Evolutionary conservation across 768 basidiomycete genomes (phyloP), one percentile per base, ranked within the genome.

Genomic region (Tylopilus subfusipes): DNA sequence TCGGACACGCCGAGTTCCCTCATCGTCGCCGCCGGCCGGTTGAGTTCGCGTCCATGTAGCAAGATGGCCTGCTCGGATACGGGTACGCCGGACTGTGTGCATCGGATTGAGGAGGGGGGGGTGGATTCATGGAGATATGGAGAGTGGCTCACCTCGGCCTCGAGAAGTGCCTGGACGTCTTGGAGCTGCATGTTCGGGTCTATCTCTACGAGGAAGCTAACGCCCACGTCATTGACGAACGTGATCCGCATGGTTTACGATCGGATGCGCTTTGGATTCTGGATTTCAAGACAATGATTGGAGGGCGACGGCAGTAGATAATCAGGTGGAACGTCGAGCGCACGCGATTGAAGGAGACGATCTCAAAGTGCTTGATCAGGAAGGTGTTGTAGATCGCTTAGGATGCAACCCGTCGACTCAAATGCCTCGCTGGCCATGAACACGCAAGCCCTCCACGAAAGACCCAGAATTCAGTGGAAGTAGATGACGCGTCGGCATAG

Each of bases 111-210:
- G 30, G 9, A 31, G 42, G 36, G 29, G 34, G 30, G 9, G 33
- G 42, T 33, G 29, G 34, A n/a, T 22, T 9, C 27, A 42, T 12
- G 45, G 34, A n/a, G 29, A 46, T 42, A 27, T 11, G 22, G 22
- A 18, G 19, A 30, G 48, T 40, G n/a, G 68, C 85, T 69, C 68
- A 93, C 96, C 83, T 98, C 95, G 0, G 88, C 95, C 72, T 97
- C 93, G n/a, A 97, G 78, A 50, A 98, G 76, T 13, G 92, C 96
- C 81, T 88, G 88, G 34, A 98, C 85, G 68, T 95, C 89, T 76
- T 92, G 90, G 27, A 98, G 81, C 69, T 91, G 85, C 90, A 98
- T 94, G 50, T 79, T 80, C 2, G 90, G 81, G 73, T 94, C 92
- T 61, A 97, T 91, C 66, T 98, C 95, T 48, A 96, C 74, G 38